Evolutionary conservation across 2,329 filamentous ascomycete genomes (phyloP).

Genomic region (Chaetomium sp.): DNA sequence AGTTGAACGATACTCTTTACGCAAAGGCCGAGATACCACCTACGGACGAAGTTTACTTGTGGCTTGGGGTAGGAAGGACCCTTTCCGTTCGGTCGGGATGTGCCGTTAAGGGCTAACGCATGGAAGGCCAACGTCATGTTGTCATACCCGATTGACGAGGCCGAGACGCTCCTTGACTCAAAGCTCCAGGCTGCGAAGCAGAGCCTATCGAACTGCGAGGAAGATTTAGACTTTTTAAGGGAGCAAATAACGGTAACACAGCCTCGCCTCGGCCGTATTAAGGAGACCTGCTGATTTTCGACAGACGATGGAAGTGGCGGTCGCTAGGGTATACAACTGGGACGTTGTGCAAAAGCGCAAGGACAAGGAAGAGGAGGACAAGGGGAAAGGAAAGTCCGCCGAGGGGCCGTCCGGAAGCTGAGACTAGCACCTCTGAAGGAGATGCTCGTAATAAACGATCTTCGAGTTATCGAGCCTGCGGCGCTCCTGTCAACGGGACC

Average conservation of each 20-base stretch:
- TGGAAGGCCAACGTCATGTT: slow-evolving; percentile 92
- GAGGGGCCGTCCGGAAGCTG: slow-evolving; percentile 27
- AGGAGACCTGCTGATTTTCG: slow-evolving; percentile 14
- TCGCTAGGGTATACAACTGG: slow-evolving; percentile 98
- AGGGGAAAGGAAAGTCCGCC: slow-evolving; percentile 44
- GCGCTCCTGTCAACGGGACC: background rate
- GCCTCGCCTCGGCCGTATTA: background rate
- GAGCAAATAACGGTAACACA: slow-evolving; percentile 83
- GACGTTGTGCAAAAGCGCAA: slow-evolving; percentile 95
- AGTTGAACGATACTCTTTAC: slow-evolving; percentile 94
- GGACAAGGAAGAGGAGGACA: slow-evolving; percentile 71
- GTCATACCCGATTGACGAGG: slow-evolving; percentile 87
- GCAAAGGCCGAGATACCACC: slow-evolving; percentile 81
- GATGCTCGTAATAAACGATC: background rate
- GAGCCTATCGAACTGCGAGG: slow-evolving; percentile 85
- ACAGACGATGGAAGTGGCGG: slow-evolving; percentile 95
- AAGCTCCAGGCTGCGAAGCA: slow-evolving; percentile 79
- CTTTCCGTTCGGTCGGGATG: background rate
- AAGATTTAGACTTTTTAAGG: slow-evolving; percentile 91
- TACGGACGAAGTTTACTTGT: slow-evolving; percentile 91
- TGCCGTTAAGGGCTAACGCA: slow-evolving; percentile 34
- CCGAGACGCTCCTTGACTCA: slow-evolving; percentile 72
- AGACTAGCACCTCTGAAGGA: background rate
- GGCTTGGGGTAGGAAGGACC: slow-evolving; percentile 74
- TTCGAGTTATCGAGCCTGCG: background rate